phyloP scores from a whole-genome alignment of 306 rosid genomes.

The Castanea sativa region DNA sequence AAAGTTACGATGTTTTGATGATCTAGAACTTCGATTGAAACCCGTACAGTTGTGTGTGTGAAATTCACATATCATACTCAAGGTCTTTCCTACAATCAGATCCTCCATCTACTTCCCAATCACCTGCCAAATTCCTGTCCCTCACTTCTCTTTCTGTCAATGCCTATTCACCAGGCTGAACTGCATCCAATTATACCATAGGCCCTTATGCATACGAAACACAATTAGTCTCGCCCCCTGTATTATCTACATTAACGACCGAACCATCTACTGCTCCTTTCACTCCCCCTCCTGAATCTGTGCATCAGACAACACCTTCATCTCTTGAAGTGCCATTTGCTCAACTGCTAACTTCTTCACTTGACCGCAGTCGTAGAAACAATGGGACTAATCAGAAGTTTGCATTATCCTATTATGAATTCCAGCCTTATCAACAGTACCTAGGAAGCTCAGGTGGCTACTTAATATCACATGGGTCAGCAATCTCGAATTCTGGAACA shows the following conservation, averaged over 20 bases:
- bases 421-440: constrained; percentile 82
- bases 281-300: constrained; percentile 96
- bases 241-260: constrained; percentile 82
- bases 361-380: constrained; percentile 61
- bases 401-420: constrained; percentile 67
- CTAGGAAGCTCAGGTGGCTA: constrained; percentile 91
- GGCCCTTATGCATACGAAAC: constrained; percentile 99
- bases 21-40: background rate
- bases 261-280: constrained; percentile 92
- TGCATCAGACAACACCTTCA: constrained; percentile 89
- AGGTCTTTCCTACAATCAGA: constrained; percentile 80
- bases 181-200: constrained; percentile 72
- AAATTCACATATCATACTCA: background rate
- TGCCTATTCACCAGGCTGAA: constrained; percentile 71
- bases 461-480: constrained; percentile 95
- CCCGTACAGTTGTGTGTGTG: background rate
- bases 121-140: constrained; percentile 81
- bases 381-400: constrained; percentile 63
- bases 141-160: constrained; percentile 65
- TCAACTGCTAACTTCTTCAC: constrained; percentile 79
- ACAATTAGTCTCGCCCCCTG: constrained; percentile 97
- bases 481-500: constrained; percentile 84
- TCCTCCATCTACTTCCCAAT: constrained; percentile 80
- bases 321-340: constrained; percentile 99
- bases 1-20: background rate